Evolutionary conservation across 176 grass and related monocot genomes (phyloP).

Genomic region (Oryza punctata): DNA sequence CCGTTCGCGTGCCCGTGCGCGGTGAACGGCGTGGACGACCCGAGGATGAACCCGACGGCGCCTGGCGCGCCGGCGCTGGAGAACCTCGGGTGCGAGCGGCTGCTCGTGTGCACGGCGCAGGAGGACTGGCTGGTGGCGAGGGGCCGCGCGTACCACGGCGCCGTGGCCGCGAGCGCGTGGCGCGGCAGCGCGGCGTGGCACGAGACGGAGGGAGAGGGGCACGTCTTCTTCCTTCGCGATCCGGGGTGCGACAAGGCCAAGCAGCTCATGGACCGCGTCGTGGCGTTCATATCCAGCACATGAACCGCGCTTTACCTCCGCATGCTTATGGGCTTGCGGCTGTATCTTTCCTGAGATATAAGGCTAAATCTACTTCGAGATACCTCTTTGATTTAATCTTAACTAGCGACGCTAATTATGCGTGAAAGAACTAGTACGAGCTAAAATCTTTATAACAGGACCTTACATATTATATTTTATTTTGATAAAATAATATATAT

Average conservation of each 20-base stretch:
- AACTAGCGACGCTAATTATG: too few species aligned
- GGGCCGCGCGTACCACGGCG: conserved; percentile 38
- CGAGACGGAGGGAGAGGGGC: conserved; percentile 43
- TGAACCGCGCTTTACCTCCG: neutral
- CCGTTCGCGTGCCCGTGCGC: conserved; percentile 32
- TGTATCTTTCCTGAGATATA: neutral
- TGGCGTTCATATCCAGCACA: conserved; percentile 34
- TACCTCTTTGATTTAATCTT: too few species aligned
- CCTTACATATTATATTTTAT: too few species aligned
- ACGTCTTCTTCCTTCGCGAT: conserved; percentile 49
- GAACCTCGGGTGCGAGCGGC: conserved; percentile 42
- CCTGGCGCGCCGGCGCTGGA: conserved; percentile 16
- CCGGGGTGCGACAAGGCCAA: conserved; percentile 45
- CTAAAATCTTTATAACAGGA: too few species aligned
- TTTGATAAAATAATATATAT: too few species aligned
- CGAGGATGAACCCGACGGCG: conserved; percentile 50
- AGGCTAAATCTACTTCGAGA: too few species aligned
- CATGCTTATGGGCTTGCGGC: neutral
- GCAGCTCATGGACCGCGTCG: conserved; percentile 35
- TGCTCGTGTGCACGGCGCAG: conserved; percentile 46
- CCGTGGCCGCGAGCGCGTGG: conserved; percentile 51
- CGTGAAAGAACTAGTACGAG: too few species aligned
- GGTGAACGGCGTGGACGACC: conserved; percentile 48
- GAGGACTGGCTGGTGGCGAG: conserved; percentile 45
- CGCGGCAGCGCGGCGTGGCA: conserved; percentile 26